These are phyloP conservation scores for Xylariaceae sp. DNA, from an alignment of 2,329 filamentous ascomycete genomes.

Conservation along the genomic window DNA sequence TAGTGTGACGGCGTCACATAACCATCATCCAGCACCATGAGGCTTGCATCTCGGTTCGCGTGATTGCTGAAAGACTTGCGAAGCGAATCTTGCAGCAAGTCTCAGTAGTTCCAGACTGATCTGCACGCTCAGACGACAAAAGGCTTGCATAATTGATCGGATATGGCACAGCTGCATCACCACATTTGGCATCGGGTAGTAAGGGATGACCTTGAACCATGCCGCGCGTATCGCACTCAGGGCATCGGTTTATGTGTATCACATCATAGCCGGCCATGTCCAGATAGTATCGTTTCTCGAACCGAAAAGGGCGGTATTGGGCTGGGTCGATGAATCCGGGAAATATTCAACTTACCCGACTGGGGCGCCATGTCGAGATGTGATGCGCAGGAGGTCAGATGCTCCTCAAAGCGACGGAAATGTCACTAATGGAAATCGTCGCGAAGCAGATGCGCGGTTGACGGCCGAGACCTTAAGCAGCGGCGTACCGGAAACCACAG, in stretches of 20 bases:
- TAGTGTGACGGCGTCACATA: background rate
- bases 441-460: background rate
- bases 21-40: background rate
- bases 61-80: background rate
- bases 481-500: background rate
- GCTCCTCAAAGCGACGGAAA: slow-evolving; percentile 5
- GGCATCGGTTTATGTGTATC: too few species aligned
- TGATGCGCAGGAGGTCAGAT: background rate
- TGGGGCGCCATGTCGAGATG: slow-evolving; percentile 28
- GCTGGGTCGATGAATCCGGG: slow-evolving; percentile 1
- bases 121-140: background rate
- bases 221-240: background rate
- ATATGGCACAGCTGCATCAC: background rate
- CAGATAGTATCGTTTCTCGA: background rate
- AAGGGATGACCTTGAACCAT: background rate
- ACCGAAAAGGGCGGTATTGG: background rate
- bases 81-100: background rate
- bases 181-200: background rate
- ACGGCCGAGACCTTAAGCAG: background rate
- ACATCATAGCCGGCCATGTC: background rate
- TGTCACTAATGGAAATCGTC: background rate
- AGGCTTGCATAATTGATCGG: background rate
- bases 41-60: background rate
- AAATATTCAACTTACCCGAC: slow-evolving; percentile 24
- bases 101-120: background rate